Base-by-base conservation (phyloP, 441 rosid species). In the Populus hybrid region DNA sequence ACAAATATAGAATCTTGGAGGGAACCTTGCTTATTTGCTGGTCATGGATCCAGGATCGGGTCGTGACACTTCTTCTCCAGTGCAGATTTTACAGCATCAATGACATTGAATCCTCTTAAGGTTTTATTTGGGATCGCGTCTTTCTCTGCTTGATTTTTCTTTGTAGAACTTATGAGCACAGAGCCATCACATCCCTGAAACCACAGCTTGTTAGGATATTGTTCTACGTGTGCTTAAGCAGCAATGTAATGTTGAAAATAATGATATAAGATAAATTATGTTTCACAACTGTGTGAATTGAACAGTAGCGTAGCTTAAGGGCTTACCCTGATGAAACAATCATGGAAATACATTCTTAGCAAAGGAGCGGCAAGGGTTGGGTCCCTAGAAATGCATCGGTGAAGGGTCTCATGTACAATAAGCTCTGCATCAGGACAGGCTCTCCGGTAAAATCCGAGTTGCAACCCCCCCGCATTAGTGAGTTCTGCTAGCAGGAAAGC, bases 261-360 rank as follows among this genome's bases (percentile, higher is more conserved):
- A 38, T 38, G 42, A 38, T 38, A 63, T 8, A 3, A 23, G 10
- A n/a, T 9, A 63, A n/a, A 6, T 21, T 21, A 8, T 21, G 21
- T n/a, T 3, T 23, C 26, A 30, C 12, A 8, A 28, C 28, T 46
- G 2, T 28, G n/a, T 3, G 1, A 34, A 34, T 34, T 34, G 14
- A 76, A 90, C 90, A 34, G n/a, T 16, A 16, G n/a, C 1, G 21
- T 18, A 54, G 61, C 1, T 54, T 54, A 54, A 54, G 8, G 3
- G 21, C 83, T 21, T 86, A 90, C 97, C 89, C 93, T 80, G n/a
- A 90, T 85, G 67, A 92, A 89, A 42, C 97, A 92, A 69, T 92
- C 94, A 73, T 92, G 97, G 73, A 92, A 90, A 83, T 84, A 73
- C 89, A 92, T 74, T 73, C 97, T 83, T 8, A 92, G 80, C 36